Percentiles rank a stretch among this genome's conserved stretches.
Evolutionary conservation across 140 eudicot genomes (phyloP).

Genomic region (Bidens hawaiensis): DNA sequence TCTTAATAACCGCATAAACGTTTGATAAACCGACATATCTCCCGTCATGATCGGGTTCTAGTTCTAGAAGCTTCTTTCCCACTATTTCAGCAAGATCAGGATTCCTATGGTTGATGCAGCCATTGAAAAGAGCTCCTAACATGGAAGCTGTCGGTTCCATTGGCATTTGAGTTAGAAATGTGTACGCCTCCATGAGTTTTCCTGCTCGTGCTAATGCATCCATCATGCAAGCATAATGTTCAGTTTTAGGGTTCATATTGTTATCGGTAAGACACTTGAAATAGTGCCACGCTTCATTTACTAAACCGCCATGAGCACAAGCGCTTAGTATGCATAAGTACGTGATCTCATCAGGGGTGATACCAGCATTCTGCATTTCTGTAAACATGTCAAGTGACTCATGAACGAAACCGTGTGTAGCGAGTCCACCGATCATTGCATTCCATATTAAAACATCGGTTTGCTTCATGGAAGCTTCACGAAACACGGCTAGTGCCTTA

Average conservation of each 20-base stretch:
- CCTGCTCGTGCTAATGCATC: slow-evolving; percentile 90
- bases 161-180: slow-evolving; percentile 55
- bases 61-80: slow-evolving; percentile 65
- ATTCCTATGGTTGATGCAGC: slow-evolving; percentile 74
- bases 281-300: slow-evolving; percentile 68
- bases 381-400: slow-evolving; percentile 51
- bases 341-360: slow-evolving; percentile 75
- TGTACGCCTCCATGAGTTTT: slow-evolving; percentile 56
- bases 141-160: slow-evolving; percentile 62
- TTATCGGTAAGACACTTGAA: slow-evolving; percentile 40
- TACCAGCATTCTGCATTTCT: slow-evolving; percentile 46
- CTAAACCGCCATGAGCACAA: slow-evolving; percentile 91
- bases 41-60: slow-evolving; percentile 88
- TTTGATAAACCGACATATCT: slow-evolving; percentile 90
- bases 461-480: slow-evolving; percentile 27
- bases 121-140: slow-evolving; percentile 78
- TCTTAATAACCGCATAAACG: slow-evolving; percentile 66
- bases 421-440: slow-evolving; percentile 88
- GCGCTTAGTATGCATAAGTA: slow-evolving; percentile 73
- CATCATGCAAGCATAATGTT: slow-evolving; percentile 93
- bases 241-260: slow-evolving; percentile 48
- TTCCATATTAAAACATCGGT: slow-evolving; percentile 90
- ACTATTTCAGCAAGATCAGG: slow-evolving; percentile 77
- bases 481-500: slow-evolving; percentile 62
- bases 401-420: slow-evolving; percentile 62